Percentiles rank a stretch among this genome's conserved stretches.
These are phyloP conservation scores for Fragaria vesca DNA, from an alignment of 306 rosid species.

Conservation along the genomic window DNA sequence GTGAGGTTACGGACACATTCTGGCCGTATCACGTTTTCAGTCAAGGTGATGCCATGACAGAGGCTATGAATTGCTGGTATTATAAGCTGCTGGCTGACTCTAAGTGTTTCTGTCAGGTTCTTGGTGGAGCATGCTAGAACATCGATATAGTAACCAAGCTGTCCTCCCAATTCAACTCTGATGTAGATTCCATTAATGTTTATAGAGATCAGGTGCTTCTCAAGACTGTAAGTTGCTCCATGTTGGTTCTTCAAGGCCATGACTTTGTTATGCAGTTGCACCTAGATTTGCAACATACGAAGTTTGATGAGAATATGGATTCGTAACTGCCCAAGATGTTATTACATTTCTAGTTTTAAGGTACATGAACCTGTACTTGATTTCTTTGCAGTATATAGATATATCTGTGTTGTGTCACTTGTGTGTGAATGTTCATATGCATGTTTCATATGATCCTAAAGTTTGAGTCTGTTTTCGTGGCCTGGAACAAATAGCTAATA, in stretches of 20 bases:
- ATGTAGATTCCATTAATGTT: conserved; percentile 77
- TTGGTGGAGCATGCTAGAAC: conserved; percentile 83
- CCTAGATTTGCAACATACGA: conserved; percentile 48
- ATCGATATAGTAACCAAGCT: conserved; percentile 68
- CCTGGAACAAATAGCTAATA: neutral
- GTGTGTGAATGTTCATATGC: neutral
- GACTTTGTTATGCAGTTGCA: conserved; percentile 79
- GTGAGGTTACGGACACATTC: conserved; percentile 74
- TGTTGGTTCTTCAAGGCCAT: conserved; percentile 67
- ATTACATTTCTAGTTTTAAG: conserved; percentile 2
- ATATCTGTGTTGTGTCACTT: neutral
- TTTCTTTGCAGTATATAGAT: neutral
- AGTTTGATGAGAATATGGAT: conserved; percentile 25
- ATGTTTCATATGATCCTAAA: neutral
- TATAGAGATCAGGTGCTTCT: conserved; percentile 78
- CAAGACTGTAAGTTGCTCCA: conserved; percentile 90
- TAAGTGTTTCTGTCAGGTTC: conserved; percentile 78
- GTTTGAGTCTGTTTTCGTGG: neutral
- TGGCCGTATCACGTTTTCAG: conserved; percentile 74
- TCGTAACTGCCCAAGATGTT: neutral
- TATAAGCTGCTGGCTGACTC: conserved; percentile 70
- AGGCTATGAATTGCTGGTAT: conserved; percentile 80
- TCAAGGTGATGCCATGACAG: conserved; percentile 75
- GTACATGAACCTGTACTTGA: neutral
- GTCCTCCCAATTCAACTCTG: conserved; percentile 91